Percentiles rank a stretch among this genome's conserved stretches.
Conservation (phyloP, 805 yeast species). For the Candida orba region DNA sequence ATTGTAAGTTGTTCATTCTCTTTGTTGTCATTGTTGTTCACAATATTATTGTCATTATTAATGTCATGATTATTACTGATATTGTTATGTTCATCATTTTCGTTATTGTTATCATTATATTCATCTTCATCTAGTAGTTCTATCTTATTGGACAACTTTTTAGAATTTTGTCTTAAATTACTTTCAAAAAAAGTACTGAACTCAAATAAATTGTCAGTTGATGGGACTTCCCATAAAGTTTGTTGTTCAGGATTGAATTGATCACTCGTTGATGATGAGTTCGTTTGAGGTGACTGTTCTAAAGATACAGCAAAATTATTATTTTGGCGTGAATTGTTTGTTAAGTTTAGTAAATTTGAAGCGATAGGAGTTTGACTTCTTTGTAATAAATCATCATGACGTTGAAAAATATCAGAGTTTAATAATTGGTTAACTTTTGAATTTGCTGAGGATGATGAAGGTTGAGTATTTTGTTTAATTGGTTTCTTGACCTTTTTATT, state of each 20-base stretch:
- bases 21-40: not conserved
- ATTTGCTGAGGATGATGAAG: not conserved
- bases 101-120: not conserved
- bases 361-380: constrained; percentile 20
- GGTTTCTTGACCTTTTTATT: constrained; percentile 1
- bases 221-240: constrained; percentile 10
- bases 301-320: constrained; percentile 5
- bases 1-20: not conserved
- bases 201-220: constrained; percentile 13
- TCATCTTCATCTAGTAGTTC: constrained; percentile 8
- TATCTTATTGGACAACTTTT: constrained; percentile 13
- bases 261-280: not conserved
- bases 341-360: constrained; percentile 14
- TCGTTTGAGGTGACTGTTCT: not conserved
- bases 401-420: constrained; percentile 5
- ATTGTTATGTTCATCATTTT: not conserved
- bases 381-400: constrained; percentile 9
- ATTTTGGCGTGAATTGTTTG: constrained; percentile 5
- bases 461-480: not conserved
- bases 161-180: constrained; percentile 16
- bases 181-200: constrained; percentile 22
- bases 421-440: constrained; percentile 2
- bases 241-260: not conserved
- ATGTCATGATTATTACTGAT: not conserved
- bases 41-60: not conserved